A percentile compares a stretch with the other conserved stretches of the same genome.
Conservation (phyloP, 306 rosid genomes). For the Prunus davidiana region DNA sequence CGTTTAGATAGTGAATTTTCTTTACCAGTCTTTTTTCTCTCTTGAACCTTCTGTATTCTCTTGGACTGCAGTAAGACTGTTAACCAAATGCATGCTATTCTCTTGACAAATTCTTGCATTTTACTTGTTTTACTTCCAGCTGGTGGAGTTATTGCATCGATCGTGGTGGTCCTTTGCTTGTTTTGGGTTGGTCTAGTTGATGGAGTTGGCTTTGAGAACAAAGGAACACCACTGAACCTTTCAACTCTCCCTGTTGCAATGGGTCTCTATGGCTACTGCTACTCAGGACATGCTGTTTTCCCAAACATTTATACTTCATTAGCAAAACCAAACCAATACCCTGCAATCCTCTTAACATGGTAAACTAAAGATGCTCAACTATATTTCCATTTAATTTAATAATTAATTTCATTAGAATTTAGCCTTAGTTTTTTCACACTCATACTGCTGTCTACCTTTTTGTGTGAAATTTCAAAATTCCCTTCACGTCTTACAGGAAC, state of each 20-base stretch:
- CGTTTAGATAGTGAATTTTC: too few relatives aligned
- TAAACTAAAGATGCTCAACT: constrained; percentile 25
- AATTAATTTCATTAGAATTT: neutral
- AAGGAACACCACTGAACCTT: constrained; percentile 73
- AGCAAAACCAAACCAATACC: constrained; percentile 73
- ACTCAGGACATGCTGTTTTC: constrained; percentile 96
- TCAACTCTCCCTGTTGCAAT: constrained; percentile 79
- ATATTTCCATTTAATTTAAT: neutral
- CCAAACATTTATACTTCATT: constrained; percentile 92
- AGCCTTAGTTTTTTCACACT: constrained; percentile 6
- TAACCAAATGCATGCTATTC: constrained; percentile 2
- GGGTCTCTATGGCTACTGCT: constrained; percentile 98
- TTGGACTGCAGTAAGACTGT: neutral
- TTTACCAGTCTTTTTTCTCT: too few relatives aligned
- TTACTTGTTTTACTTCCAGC: constrained; percentile 36
- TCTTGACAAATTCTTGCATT: neutral
- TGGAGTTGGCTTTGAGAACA: constrained; percentile 60
- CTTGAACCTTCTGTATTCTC: neutral
- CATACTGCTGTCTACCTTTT: neutral
- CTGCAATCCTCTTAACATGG: constrained; percentile 77
- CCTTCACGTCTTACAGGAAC: neutral
- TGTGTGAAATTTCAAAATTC: neutral
- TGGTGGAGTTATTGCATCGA: constrained; percentile 88
- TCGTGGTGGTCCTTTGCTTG: constrained; percentile 70
- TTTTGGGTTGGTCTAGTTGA: constrained; percentile 76